Evolutionary conservation across 768 basidiomycete genomes (phyloP), one percentile per base, ranked within the genome.

Genomic region (Agaricus bisporus): DNA sequence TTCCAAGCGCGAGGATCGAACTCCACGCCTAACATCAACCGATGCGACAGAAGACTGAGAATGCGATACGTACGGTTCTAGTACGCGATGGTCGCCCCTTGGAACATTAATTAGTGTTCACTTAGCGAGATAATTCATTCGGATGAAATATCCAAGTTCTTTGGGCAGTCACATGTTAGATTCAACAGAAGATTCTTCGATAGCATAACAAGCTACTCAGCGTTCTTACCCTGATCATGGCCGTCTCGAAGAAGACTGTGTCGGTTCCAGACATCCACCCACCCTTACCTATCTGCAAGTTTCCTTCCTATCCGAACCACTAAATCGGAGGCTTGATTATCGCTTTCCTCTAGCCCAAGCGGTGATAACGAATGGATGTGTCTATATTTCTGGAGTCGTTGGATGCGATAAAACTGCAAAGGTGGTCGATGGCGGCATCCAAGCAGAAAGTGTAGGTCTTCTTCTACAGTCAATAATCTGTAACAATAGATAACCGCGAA

Each of bases 261-360:
- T 68, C 50, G 38, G 69, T 66, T 1, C 51, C 60, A 9, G 64
- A 70, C 32, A 72, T 71, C 15, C 42, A 68, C 36, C 69, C 70
- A 28, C 67, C 68, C 32, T 60, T 72, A 17, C 68, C 71, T 11
- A 58, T 69, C 51, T 72, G 73, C 71, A 26, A 26, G 48, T 45
- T 22, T 10, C 32, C 11, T 36, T 41, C 11, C 41, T 6, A 10
- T 5, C 35, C 15, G 10, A 5, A 36, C 11, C 8, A 32, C 15
- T 11, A 12, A n/a, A 5, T 12, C 28, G 8, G 26, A 6, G 12
- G 18, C 25, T 5, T 20, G 32, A 47, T 15, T 17, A 2, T 20
- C n/a, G 32, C 1, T 54, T 32, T 32, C 7, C 7, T 28, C n/a
- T 36, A 72, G 70, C 70, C 7, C 73, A 75, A 57, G 73, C 73